Conservation (phyloP, 805 yeast genomes). For the Osmozyma mogii region DNA sequence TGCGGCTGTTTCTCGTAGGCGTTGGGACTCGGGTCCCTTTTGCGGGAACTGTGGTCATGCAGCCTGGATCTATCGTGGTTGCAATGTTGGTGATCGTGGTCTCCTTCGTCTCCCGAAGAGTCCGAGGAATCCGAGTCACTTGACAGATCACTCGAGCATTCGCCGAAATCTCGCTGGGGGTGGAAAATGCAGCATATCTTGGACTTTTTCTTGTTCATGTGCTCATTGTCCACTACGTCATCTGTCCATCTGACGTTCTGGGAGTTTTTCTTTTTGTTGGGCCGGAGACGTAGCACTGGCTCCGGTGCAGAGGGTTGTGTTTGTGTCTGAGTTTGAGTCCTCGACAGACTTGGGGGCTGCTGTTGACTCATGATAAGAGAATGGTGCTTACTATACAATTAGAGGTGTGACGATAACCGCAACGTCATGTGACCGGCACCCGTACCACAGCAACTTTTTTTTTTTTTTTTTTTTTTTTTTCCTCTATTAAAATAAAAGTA, state of each 20-base stretch:
- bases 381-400: no score
- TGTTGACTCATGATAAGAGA: no score
- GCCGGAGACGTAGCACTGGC: slow-evolving; percentile 14
- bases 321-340: no score
- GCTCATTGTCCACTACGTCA: slow-evolving; percentile 84
- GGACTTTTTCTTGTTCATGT: slow-evolving; percentile 80
- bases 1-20: slow-evolving; percentile 87
- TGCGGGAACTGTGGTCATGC: slow-evolving; percentile 12
- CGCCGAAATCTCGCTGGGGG: slow-evolving; percentile 61
- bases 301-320: background rate
- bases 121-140: slow-evolving; percentile 21
- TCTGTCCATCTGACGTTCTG: slow-evolving; percentile 75
- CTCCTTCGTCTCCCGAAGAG: slow-evolving; percentile 17
- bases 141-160: slow-evolving; percentile 18
- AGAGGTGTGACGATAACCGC: no score
- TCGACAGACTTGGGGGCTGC: no score
- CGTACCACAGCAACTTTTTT: no score
- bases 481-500: no score
- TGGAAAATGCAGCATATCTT: slow-evolving; percentile 87
- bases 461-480: no score
- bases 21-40: slow-evolving; percentile 45
- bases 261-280: slow-evolving; percentile 19
- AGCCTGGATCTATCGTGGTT: slow-evolving; percentile 12
- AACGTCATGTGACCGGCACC: no score
- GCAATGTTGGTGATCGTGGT: slow-evolving; percentile 8